Evolutionary conservation across 768 basidiomycete species (phyloP), one percentile per base, ranked within the genome.

Genomic region (Phylloporus sp.): DNA sequence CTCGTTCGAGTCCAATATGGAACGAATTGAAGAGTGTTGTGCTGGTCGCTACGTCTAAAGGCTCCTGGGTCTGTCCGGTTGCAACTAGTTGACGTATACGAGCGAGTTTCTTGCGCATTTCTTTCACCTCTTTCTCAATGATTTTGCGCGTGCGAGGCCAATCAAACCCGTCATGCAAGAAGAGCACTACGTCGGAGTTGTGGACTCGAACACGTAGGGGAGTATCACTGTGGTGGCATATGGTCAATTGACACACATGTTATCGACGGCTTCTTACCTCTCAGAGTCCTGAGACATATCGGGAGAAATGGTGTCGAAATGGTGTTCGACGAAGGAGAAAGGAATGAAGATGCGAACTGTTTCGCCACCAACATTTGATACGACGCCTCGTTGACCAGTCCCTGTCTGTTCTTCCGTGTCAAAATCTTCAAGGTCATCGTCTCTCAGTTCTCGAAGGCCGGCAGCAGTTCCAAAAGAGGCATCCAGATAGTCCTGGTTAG

Each of bases 141-240:
- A 79, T 79, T 66, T 77, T 84, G 26, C 95, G 82, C 4, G 96
- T 99, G 38, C 75, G 75, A 2, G 62, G 67, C 94, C 96, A 99
- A 62, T 99, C 96, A 58, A 93, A 99, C 2, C 96, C 96, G 46
- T 93, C 90, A 60, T 96, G 89, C 4, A 99, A 74, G 42, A 83
- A 76, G 20, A 97, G 58, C 1, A 76, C 76, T 38, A 87, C 64
- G 53, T 87, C 76, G 44, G 79, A 81, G 34, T 86, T 68, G 34
- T 76, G 71, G 5, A 90, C 56, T 21, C 80, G 74, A 46, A 86
- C 57, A 23, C 69, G 75, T n/a, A 82, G 49, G 21, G 62, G 71
- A 8, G 77, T 76, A 26, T 77, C 74, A 10, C 73, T 74, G 23
- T 63, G 55, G 36, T 77, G 80, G 42, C 5, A 28, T 40, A 29